Evolutionary conservation across 2,329 filamentous ascomycete genomes (phyloP).

Genomic region (Aspergillus sp.): DNA sequence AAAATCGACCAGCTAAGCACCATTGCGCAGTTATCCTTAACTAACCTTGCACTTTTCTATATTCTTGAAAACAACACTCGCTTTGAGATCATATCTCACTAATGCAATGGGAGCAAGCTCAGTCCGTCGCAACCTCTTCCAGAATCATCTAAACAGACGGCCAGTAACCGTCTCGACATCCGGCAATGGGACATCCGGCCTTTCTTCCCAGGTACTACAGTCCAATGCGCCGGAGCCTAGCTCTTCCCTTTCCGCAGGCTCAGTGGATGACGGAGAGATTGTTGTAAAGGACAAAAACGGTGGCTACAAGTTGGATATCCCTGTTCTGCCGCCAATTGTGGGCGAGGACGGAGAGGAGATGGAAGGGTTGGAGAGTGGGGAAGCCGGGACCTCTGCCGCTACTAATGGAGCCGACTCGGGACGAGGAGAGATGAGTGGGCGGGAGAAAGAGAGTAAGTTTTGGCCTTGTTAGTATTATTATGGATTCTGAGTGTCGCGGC

Average conservation of each 20-base stretch:
- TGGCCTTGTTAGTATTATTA: neutral
- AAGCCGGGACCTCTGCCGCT: slow-evolving; percentile 57
- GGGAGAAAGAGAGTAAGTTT: slow-evolving; percentile 48
- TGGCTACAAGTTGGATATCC: slow-evolving; percentile 53
- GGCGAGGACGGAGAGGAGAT: slow-evolving; percentile 47
- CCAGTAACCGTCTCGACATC: slow-evolving; percentile 35
- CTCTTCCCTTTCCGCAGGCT: slow-evolving; percentile 26
- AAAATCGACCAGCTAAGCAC: neutral
- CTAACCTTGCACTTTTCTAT: neutral
- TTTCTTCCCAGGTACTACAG: slow-evolving; percentile 31
- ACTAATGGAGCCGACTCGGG: slow-evolving; percentile 57
- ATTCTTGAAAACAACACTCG: neutral
- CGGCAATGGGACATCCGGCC: slow-evolving; percentile 26
- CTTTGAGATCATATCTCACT: neutral
- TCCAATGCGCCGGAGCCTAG: slow-evolving; percentile 28
- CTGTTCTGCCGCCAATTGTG: slow-evolving; percentile 43
- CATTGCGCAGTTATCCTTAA: neutral
- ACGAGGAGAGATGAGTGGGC: slow-evolving; percentile 33
- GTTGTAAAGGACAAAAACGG: slow-evolving; percentile 56
- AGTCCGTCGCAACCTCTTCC: slow-evolving; percentile 51
- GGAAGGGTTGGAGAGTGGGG: slow-evolving; percentile 54
- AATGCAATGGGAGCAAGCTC: slow-evolving; percentile 36
- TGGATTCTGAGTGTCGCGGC: too few relatives aligned
- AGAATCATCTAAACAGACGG: slow-evolving; percentile 48
- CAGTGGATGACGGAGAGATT: slow-evolving; percentile 49